phyloP scores from a whole-genome alignment of 768 basidiomycete genomes.

The Suillus ampliporus region DNA sequence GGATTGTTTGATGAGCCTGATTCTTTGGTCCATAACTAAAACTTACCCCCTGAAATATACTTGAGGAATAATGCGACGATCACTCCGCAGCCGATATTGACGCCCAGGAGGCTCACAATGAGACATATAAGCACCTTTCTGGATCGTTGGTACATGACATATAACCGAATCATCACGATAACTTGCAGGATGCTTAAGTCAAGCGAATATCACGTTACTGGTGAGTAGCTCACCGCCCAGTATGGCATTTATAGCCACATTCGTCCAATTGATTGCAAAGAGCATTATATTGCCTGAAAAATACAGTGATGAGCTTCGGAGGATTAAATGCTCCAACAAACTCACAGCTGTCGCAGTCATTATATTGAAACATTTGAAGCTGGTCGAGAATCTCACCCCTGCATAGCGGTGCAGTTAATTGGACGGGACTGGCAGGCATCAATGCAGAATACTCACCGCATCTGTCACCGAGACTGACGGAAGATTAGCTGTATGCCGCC shows the following conservation, averaged over 20 bases:
- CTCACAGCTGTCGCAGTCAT: background rate
- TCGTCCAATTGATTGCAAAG: background rate
- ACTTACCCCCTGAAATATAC: background rate
- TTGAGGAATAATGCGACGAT: background rate
- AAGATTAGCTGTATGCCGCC: too few relatives aligned
- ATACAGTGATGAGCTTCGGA: background rate
- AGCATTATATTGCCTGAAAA: background rate
- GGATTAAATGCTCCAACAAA: background rate
- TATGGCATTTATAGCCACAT: background rate
- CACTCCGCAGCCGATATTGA: background rate
- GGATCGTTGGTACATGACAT: background rate
- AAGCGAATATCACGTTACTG: background rate
- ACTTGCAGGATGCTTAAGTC: background rate
- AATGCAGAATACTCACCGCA: too few relatives aligned
- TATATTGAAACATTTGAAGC: too few relatives aligned
- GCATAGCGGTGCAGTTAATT: too few relatives aligned
- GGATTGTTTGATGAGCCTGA: background rate
- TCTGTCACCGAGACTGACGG: too few relatives aligned
- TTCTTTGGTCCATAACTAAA: background rate
- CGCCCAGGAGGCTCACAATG: background rate
- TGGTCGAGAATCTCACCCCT: too few relatives aligned
- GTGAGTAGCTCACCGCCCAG: background rate
- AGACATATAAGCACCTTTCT: background rate
- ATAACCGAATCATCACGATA: background rate
- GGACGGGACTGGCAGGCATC: too few relatives aligned